Evolutionary conservation across 2,329 filamentous ascomycete species (phyloP).

Genomic region (Aspergillus transmontanensis): DNA sequence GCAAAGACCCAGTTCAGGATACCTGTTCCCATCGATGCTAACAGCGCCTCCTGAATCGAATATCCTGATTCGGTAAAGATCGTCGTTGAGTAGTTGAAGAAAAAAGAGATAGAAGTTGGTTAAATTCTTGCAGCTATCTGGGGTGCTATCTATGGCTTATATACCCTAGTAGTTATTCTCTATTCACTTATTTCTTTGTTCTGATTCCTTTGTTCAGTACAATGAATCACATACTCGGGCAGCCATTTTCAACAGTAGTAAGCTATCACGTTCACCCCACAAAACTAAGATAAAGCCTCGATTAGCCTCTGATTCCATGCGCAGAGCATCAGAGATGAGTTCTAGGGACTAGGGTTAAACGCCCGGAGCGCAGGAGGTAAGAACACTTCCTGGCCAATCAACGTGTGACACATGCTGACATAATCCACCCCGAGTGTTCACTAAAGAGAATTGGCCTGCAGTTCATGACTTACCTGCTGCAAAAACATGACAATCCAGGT

Average conservation of each 20-base stretch:
- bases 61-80: conserved; percentile 63
- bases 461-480: conserved; percentile 51
- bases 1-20: conserved; percentile 69
- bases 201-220: too few relatives aligned
- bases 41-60: conserved; percentile 54
- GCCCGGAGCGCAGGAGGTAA: background rate
- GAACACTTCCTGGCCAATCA: background rate
- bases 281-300: conserved; percentile 34
- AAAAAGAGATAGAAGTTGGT: too few relatives aligned
- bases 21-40: conserved; percentile 65
- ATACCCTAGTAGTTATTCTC: too few relatives aligned
- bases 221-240: too few relatives aligned
- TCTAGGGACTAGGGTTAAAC: background rate
- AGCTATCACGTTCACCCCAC: conserved; percentile 59
- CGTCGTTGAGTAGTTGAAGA: conserved; percentile 34
- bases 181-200: too few relatives aligned
- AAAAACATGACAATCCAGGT: conserved; percentile 68
- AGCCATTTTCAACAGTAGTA: conserved; percentile 48
- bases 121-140: too few relatives aligned
- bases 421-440: background rate
- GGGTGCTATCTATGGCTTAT: too few relatives aligned
- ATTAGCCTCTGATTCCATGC: background rate
- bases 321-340: too few relatives aligned
- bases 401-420: too few relatives aligned
- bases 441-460: background rate